Percentiles rank a stretch among this genome's conserved stretches.
phyloP scores from a whole-genome alignment of 805 yeast genomes.

The Saturnispora sekii region DNA sequence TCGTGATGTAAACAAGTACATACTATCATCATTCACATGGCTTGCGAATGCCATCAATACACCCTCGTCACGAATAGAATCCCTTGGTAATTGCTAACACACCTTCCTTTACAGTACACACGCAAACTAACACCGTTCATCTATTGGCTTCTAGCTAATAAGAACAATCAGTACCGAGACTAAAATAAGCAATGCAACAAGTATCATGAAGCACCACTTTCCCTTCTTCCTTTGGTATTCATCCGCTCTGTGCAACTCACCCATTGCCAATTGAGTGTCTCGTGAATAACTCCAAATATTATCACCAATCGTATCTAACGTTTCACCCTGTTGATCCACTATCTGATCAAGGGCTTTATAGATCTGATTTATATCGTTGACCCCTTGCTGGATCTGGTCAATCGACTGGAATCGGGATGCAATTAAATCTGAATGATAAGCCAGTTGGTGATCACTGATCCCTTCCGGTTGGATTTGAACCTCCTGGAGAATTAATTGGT shows the following conservation, averaged over 20 bases:
- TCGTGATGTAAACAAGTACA: no score
- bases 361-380: constrained; percentile 75
- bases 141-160: background rate
- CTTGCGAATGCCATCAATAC: no score
- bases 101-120: no score
- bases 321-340: constrained; percentile 78
- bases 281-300: constrained; percentile 55
- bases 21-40: no score
- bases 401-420: constrained; percentile 71
- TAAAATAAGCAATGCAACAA: background rate
- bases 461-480: constrained; percentile 28
- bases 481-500: constrained; percentile 15
- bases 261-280: constrained; percentile 60
- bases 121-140: no score
- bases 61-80: no score
- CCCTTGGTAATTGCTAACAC: no score
- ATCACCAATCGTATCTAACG: constrained; percentile 75
- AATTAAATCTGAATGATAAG: constrained; percentile 53
- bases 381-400: constrained; percentile 62
- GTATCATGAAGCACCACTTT: constrained; percentile 56
- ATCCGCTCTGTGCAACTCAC: constrained; percentile 65
- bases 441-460: constrained; percentile 37
- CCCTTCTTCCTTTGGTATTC: constrained; percentile 61
- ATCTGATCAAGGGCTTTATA: constrained; percentile 71
- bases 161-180: background rate